These are phyloP conservation scores for Chalara sp. DNA, from an alignment of 2,329 filamentous ascomycete species.

Conservation along the genomic window DNA sequence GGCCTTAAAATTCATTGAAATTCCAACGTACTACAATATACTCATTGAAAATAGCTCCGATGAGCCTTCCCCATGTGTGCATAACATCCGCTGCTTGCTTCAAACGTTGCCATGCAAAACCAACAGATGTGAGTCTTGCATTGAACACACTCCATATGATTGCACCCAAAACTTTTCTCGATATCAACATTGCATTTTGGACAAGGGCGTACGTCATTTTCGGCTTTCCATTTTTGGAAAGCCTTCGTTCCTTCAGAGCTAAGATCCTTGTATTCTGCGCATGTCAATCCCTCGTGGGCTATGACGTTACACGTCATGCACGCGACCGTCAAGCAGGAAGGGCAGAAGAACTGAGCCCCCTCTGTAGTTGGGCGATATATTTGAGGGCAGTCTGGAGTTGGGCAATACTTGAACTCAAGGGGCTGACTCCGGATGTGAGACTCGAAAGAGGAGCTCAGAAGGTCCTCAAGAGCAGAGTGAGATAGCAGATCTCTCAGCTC, in stretches of 20 bases:
- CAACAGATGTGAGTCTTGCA: conserved; percentile 42
- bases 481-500: conserved; percentile 9
- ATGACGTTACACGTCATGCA: conserved; percentile 11
- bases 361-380: conserved; percentile 1
- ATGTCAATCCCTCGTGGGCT: conserved; percentile 10
- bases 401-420: conserved; percentile 3
- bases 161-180: conserved; percentile 33
- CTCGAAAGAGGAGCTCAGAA: conserved; percentile 8
- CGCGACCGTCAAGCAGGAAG: conserved; percentile 8
- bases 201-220: conserved; percentile 34
- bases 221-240: conserved; percentile 23
- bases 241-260: conserved; percentile 1
- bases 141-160: conserved; percentile 36
- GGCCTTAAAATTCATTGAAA: too few species aligned
- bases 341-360: conserved; percentile 5
- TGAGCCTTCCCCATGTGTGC: conserved; percentile 16
- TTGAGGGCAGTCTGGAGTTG: conserved; percentile 4
- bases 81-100: conserved; percentile 14
- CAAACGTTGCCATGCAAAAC: conserved; percentile 36
- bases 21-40: too few species aligned
- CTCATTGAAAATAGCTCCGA: background rate
- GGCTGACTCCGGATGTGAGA: conserved; percentile 8
- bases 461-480: conserved; percentile 4
- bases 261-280: conserved; percentile 12
- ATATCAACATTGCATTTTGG: conserved; percentile 23